Percentiles rank a stretch among this genome's conserved stretches.
These are phyloP conservation scores for Baudoinia panamericana DNA, from an alignment of 495 filamentous ascomycete genomes.

Conservation along the genomic window DNA sequence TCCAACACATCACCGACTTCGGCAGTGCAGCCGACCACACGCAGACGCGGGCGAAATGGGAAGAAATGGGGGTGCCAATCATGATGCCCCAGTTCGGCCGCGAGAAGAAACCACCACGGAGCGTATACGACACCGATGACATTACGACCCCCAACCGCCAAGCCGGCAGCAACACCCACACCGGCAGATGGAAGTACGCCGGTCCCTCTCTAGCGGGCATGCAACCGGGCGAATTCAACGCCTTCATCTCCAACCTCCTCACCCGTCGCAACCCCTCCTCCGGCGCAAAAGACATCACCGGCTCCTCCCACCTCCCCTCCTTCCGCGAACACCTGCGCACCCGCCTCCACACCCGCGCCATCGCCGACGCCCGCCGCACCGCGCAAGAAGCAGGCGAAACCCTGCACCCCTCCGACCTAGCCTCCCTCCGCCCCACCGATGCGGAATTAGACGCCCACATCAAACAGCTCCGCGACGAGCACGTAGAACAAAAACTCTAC, in stretches of 20 bases:
- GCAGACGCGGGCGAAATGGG: slow-evolving; percentile 72
- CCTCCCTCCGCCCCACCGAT: slow-evolving; percentile 1
- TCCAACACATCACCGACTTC: slow-evolving; percentile 87
- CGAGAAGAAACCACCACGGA: slow-evolving; percentile 5
- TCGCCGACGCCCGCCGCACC: slow-evolving; percentile 12
- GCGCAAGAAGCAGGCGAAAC: slow-evolving; percentile 16
- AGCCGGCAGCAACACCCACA: slow-evolving; percentile 21
- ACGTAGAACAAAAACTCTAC: slow-evolving; percentile 15
- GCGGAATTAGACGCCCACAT: slow-evolving; percentile 15
- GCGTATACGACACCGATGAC: slow-evolving; percentile 50
- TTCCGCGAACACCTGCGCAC: slow-evolving; percentile 40
- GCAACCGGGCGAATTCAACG: slow-evolving; percentile 55
- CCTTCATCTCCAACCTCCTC: slow-evolving; percentile 48
- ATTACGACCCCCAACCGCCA: slow-evolving; percentile 27
- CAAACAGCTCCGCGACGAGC: slow-evolving; percentile 10
- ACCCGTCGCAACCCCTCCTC: slow-evolving; percentile 32
- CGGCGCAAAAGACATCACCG: slow-evolving; percentile 3
- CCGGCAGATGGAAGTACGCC: slow-evolving; percentile 51
- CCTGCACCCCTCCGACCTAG: neutral
- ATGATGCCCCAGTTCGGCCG: slow-evolving; percentile 24
- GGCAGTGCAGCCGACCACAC: slow-evolving; percentile 71
- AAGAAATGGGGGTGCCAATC: slow-evolving; percentile 61
- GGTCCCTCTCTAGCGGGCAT: slow-evolving; percentile 77
- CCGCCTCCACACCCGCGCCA: slow-evolving; percentile 27
- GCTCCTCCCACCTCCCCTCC: slow-evolving; percentile 14